These are phyloP conservation scores for Udeniomyces megalosporus DNA, from an alignment of 768 basidiomycete genomes.

Conservation along the genomic window DNA sequence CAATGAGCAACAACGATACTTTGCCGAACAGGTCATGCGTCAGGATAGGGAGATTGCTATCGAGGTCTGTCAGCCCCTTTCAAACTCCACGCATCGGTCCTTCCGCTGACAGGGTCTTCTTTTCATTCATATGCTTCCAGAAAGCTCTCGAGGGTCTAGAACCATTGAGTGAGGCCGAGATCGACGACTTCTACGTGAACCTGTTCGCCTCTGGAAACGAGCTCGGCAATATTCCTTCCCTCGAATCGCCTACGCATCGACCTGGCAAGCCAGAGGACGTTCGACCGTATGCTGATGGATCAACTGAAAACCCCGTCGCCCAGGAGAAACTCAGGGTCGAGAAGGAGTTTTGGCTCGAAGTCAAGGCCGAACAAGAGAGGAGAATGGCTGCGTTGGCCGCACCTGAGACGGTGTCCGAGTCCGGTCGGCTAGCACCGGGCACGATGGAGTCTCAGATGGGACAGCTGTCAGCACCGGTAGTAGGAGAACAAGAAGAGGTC, in stretches of 20 bases:
- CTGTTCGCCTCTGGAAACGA: conserved; percentile 12
- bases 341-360: neutral
- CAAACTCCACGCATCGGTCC: neutral
- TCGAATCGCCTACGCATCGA: conserved; percentile 1
- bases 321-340: neutral
- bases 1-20: neutral
- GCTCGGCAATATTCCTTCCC: conserved; percentile 5
- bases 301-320: neutral
- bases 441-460: no score
- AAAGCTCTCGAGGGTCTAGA: neutral
- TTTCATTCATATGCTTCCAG: neutral
- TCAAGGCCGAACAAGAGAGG: neutral
- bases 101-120: neutral
- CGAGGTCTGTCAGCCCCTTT: neutral
- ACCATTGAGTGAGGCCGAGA: conserved; percentile 8
- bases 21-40: neutral
- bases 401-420: no score
- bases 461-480: neutral
- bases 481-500: neutral
- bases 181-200: conserved; percentile 16
- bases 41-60: neutral
- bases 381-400: neutral
- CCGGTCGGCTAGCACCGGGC: no score
- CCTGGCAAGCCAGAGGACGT: no score
- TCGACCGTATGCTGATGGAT: neutral